phyloP scores from a whole-genome alignment of 805 yeast genomes.

The Metschnikowia orientalis region DNA sequence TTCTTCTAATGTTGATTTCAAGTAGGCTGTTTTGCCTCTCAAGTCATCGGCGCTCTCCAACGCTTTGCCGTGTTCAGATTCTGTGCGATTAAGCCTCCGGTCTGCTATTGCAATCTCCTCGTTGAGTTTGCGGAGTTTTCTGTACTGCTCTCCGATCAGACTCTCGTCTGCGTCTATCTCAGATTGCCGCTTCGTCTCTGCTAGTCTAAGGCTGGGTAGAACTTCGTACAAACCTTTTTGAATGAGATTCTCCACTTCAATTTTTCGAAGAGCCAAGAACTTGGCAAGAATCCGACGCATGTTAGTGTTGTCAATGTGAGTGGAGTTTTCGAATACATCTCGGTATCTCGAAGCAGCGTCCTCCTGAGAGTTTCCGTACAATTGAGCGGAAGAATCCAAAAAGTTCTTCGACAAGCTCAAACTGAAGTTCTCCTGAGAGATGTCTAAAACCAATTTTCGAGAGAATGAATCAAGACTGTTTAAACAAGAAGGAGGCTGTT shows the following conservation, averaged over 20 bases:
- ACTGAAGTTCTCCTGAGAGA: conserved; percentile 24
- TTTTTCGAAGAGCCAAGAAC: conserved; percentile 21
- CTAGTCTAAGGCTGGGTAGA: conserved; percentile 21
- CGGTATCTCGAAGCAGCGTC: conserved; percentile 1
- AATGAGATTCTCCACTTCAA: conserved; percentile 18
- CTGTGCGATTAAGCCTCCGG: conserved; percentile 28
- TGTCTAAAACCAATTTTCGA: conserved; percentile 16
- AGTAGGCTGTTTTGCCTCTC: conserved; percentile 8
- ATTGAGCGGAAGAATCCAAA: conserved; percentile 7
- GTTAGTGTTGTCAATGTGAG: conserved; percentile 21
- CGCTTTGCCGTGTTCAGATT: conserved; percentile 24
- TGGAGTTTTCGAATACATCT: not conserved
- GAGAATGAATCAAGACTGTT: conserved; percentile 20
- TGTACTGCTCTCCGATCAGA: conserved; percentile 40
- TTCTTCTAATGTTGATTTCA: conserved; percentile 11
- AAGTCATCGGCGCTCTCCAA: conserved; percentile 11
- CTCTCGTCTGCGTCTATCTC: conserved; percentile 33
- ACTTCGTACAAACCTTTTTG: conserved; percentile 12
- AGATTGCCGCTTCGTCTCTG: conserved; percentile 30
- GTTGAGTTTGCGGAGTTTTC: conserved; percentile 30
- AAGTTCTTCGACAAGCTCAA: conserved; percentile 10
- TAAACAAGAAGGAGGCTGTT: conserved; percentile 11
- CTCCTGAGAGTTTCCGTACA: conserved; percentile 5
- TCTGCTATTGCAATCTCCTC: conserved; percentile 34
- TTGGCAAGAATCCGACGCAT: conserved; percentile 29